Percentiles rank a stretch among this genome's conserved stretches.
These are phyloP conservation scores for Nemania serpens DNA, from an alignment of 2,329 filamentous ascomycete genomes.

Conservation along the genomic window DNA sequence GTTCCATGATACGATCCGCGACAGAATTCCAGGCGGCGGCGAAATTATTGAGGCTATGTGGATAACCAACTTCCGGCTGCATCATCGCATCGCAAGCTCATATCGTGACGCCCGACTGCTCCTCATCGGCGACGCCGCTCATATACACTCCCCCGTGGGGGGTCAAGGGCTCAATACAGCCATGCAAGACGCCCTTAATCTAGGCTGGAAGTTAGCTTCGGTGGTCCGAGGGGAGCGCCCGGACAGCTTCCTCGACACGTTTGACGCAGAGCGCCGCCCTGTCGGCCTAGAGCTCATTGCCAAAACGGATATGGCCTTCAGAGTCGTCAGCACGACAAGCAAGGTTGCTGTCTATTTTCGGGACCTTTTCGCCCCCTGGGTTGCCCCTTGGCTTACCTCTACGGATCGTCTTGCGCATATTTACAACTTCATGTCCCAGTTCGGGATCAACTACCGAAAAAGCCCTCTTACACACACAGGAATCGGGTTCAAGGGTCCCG, in stretches of 20 bases:
- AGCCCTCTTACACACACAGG: background rate
- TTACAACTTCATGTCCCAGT: constrained; percentile 12
- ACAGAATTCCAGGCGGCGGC: constrained; percentile 34
- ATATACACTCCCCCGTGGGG: constrained; percentile 74
- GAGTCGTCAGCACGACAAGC: constrained; percentile 9
- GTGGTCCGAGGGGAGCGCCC: constrained; percentile 1
- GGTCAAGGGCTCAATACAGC: constrained; percentile 70
- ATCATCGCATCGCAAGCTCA: constrained; percentile 42
- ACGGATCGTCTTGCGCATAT: background rate
- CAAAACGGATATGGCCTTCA: constrained; percentile 10
- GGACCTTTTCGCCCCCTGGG: background rate
- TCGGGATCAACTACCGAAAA: constrained; percentile 14
- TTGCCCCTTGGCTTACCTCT: background rate
- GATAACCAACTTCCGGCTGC: constrained; percentile 53
- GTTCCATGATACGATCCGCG: constrained; percentile 34
- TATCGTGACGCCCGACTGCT: constrained; percentile 14
- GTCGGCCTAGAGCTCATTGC: constrained; percentile 4
- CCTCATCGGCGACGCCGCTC: constrained; percentile 61
- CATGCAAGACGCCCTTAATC: constrained; percentile 66
- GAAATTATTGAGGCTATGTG: constrained; percentile 40
- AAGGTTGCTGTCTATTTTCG: background rate
- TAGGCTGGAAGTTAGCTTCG: constrained; percentile 53
- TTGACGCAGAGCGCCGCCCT: constrained; percentile 12
- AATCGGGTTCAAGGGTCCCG: background rate
- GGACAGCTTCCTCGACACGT: constrained; percentile 13